Evolutionary conservation across 2,329 filamentous ascomycete genomes (phyloP), one percentile per base, ranked within the genome.

Genomic region (Sporothrix protearum): DNA sequence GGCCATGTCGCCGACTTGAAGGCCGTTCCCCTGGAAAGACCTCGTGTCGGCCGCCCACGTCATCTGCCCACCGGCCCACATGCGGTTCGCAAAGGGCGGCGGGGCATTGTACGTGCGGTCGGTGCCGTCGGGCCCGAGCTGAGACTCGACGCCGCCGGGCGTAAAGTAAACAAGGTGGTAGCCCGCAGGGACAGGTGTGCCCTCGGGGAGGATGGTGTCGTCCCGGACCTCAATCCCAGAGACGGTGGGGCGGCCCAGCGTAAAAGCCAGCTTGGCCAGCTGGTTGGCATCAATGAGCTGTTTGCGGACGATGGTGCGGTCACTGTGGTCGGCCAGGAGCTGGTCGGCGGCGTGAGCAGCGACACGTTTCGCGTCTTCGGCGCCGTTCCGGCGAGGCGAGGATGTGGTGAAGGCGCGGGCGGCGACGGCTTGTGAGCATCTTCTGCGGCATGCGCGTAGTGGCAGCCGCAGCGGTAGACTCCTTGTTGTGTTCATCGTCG

Each of bases 11-110:
- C 64, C 64, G 2, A 67, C 64, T 3, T 1, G 25, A 28, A 67
- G 42, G 19, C 28, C 64, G 25, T 7, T 30, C 14, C 7, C 39
- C 14, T 14, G 42, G 42, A 14, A 12, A 47, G 10, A 4, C 69
- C n/a, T n/a, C n/a, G n/a, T n/a, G n/a, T n/a, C n/a, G n/a, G n/a
- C n/a, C n/a, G n/a, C 78, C 87, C 87, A 89, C 16, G 78, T 77
- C 78, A 91, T 86, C 71, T 82, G 81, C 0, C 89, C 89, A 1
- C 88, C 89, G 0, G 89, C 89, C 89, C 89, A 91, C 89, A 91
- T 91, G 14, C 89, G 82, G 39, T 88, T 79, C 1, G 87, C 89
- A 71, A 90, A 91, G 0, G 88, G 88, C 2, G 79, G 73, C 0
- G 86, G 83, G 0, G 88, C 85, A 74, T 89, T 91, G 77, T 87